These are phyloP conservation scores for Akebia trifoliata DNA, from an alignment of 164 flowering plant genomes.

Conservation along the genomic window DNA sequence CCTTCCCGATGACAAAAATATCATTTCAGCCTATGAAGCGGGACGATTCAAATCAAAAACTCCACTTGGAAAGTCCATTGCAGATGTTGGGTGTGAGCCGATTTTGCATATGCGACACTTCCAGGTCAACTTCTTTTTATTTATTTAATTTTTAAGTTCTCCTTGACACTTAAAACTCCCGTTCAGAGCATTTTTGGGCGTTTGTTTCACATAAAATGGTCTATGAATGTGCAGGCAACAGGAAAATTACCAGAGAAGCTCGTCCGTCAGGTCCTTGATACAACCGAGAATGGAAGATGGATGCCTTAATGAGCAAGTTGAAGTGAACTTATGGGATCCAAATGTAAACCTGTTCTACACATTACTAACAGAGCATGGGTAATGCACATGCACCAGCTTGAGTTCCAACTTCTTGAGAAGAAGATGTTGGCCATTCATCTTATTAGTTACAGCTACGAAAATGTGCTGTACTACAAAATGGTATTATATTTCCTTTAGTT, in stretches of 20 bases:
- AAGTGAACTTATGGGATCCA: not conserved
- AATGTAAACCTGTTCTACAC: not conserved
- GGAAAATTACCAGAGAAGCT: constrained; percentile 76
- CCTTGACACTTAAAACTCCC: not conserved
- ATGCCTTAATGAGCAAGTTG: not conserved
- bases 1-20: constrained; percentile 43
- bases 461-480: not conserved
- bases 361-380: not conserved
- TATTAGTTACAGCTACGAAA: constrained; percentile 5
- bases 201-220: not conserved
- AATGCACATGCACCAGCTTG: not conserved
- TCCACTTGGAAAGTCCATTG: constrained; percentile 62
- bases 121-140: constrained; percentile 45
- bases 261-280: constrained; percentile 49
- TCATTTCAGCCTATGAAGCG: constrained; percentile 56
- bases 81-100: constrained; percentile 96
- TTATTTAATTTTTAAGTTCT: not conserved
- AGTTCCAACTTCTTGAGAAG: not conserved
- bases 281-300: constrained; percentile 22
- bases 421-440: not conserved
- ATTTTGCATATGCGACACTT: constrained; percentile 93
- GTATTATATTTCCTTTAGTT: too few relatives aligned
- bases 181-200: not conserved
- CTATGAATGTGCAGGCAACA: constrained; percentile 43
- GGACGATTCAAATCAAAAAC: constrained; percentile 57